These are phyloP conservation scores for Ascochyta koolunga DNA, from an alignment of 2,329 filamentous ascomycete genomes.

Conservation along the genomic window DNA sequence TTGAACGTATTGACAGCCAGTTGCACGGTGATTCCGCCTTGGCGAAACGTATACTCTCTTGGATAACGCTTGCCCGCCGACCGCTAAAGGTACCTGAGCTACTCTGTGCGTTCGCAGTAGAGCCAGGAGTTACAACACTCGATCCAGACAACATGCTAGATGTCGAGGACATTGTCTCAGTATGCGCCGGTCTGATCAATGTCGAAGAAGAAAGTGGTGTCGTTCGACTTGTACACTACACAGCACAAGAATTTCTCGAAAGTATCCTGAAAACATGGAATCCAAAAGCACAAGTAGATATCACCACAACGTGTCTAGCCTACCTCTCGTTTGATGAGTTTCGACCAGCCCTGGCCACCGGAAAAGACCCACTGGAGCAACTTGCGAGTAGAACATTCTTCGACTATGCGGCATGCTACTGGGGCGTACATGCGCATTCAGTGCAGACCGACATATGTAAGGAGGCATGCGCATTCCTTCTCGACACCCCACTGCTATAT, in stretches of 20 bases:
- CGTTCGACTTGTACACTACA: slow-evolving; percentile 40
- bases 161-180: slow-evolving; percentile 20
- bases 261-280: slow-evolving; percentile 28
- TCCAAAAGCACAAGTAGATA: slow-evolving; percentile 23
- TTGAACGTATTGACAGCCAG: slow-evolving; percentile 54
- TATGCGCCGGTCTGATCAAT: slow-evolving; percentile 40
- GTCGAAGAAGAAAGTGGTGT: slow-evolving; percentile 35
- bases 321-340: slow-evolving; percentile 34
- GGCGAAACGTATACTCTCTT: slow-evolving; percentile 40
- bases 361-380: slow-evolving; percentile 21
- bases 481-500: too few species aligned
- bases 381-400: slow-evolving; percentile 29
- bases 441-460: too few species aligned
- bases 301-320: slow-evolving; percentile 35
- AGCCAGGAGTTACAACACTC: slow-evolving; percentile 2
- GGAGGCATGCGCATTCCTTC: too few species aligned
- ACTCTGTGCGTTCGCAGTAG: slow-evolving; percentile 20
- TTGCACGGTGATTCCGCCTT: slow-evolving; percentile 36
- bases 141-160: slow-evolving; percentile 21
- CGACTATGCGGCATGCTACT: slow-evolving; percentile 36
- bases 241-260: slow-evolving; percentile 39
- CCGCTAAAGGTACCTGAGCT: slow-evolving; percentile 22
- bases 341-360: too few species aligned
- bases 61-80: slow-evolving; percentile 22
- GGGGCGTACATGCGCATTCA: slow-evolving; percentile 27